Evolutionary conservation across 768 basidiomycete genomes (phyloP), one percentile per base, ranked within the genome.

Genomic region (Dendrothele bispora): DNA sequence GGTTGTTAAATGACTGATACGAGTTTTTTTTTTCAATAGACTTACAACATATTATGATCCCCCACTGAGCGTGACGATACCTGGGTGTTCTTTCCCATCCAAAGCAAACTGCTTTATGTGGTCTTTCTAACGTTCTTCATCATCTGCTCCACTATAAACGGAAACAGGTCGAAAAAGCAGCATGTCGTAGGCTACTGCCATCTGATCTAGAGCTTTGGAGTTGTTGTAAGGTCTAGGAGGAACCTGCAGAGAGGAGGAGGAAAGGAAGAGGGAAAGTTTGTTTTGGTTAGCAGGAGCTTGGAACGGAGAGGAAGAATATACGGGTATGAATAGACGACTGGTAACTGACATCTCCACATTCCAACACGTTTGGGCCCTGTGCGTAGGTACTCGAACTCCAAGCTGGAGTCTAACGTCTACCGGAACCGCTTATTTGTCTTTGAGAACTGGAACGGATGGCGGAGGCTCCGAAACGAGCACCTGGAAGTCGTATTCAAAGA

Each of bases 331-430:
- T 36, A 15, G 35, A 56, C 66, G 27, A n/a, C n/a, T n/a, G n/a
- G n/a, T n/a, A n/a, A n/a, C n/a, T n/a, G 53, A 86, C 82, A 62
- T 88, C 86, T 26, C 82, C 85, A 48, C 86, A 88, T 55, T 87
- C 86, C 38, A 86, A 55, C 54, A 84, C 61, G 42, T 66, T 71
- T 20, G 66, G 61, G 15, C 73, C 75, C 11, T 61, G 64, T 22
- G 64, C 65, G 46, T 77, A 81, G 4, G 83, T 82, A 50, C 79
- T 78, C 32, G 62, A 64, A 2, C 67, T 64, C 79, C 83, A 84
- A 14, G 76, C 66, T 28, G 81, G 55, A 3, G 74, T 79, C 51
- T 79, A 82, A 1, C 77, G 78, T 17, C 69, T 63, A 17, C 60
- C 49, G 22, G 12, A 17, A 27, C 37, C 46, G 5, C 61, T 54